Conservation (phyloP, 345 rosid genomes). For the Citrus maxima region DNA sequence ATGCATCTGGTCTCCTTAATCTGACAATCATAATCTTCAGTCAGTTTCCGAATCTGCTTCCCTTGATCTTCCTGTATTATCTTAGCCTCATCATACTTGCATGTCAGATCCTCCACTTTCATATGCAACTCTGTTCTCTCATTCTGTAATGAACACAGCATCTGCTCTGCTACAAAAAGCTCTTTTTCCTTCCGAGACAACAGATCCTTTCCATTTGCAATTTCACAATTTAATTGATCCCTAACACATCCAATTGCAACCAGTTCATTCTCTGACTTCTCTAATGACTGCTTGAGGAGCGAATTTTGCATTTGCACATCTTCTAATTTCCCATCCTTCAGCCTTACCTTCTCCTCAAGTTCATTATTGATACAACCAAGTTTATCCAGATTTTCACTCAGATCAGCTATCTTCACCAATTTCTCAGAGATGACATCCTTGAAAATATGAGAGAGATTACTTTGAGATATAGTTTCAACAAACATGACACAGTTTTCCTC, state of each 20-base stretch:
- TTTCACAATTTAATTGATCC: slow-evolving; percentile 42
- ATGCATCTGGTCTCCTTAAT: slow-evolving; percentile 36
- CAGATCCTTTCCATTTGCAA: slow-evolving; percentile 39
- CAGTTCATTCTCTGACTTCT: slow-evolving; percentile 37
- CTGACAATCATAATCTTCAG: slow-evolving; percentile 47
- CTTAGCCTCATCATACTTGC: slow-evolving; percentile 56
- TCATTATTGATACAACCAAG: slow-evolving; percentile 44
- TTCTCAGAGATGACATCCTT: slow-evolving; percentile 45
- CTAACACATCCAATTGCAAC: slow-evolving; percentile 37
- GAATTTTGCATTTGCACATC: slow-evolving; percentile 33
- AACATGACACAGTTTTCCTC: slow-evolving; percentile 51
- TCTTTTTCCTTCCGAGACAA: slow-evolving; percentile 43
- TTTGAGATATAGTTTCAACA: slow-evolving; percentile 51
- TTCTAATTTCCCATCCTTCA: slow-evolving; percentile 38
- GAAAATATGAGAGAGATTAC: slow-evolving; percentile 50
- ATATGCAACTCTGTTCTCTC: slow-evolving; percentile 44
- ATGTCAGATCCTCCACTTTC: slow-evolving; percentile 51
- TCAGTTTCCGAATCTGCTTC: slow-evolving; percentile 50
- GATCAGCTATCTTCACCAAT: slow-evolving; percentile 41
- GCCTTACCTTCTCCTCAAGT: slow-evolving; percentile 49
- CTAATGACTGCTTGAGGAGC: slow-evolving; percentile 35
- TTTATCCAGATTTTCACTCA: slow-evolving; percentile 35
- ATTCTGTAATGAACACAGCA: slow-evolving; percentile 29
- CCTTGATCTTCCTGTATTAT: slow-evolving; percentile 41
- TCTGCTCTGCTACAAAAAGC: slow-evolving; percentile 40